Evolutionary conservation across 2,329 filamentous ascomycete genomes (phyloP).

Genomic region (Bimuria novae-zelandiae): DNA sequence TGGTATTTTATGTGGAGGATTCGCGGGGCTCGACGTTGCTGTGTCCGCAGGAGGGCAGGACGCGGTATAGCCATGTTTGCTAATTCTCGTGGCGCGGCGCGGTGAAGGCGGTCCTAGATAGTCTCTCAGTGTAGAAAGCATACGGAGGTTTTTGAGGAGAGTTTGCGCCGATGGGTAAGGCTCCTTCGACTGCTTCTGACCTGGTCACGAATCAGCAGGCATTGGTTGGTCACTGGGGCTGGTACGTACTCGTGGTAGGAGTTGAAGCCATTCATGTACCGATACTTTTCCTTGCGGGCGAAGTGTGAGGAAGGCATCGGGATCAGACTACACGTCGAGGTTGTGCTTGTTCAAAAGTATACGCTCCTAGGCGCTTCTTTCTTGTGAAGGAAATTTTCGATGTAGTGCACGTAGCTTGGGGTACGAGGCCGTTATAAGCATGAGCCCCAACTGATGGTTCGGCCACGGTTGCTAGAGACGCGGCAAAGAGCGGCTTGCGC

Average conservation of each 20-base stretch:
- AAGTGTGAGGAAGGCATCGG: constrained; percentile 69
- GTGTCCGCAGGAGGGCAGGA: constrained; percentile 63
- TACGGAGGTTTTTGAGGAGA: constrained; percentile 79
- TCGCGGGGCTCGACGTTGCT: constrained; percentile 57
- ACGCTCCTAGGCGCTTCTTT: constrained; percentile 28
- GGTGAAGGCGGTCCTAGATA: constrained; percentile 64
- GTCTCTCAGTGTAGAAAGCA: constrained; percentile 78
- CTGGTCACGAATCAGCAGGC: constrained; percentile 49
- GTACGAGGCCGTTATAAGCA: constrained; percentile 30
- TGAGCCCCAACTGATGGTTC: constrained; percentile 8
- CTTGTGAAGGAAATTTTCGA: constrained; percentile 21
- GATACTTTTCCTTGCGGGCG: constrained; percentile 68
- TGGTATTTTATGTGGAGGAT: constrained; percentile 55
- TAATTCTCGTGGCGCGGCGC: constrained; percentile 61
- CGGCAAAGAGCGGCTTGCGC: constrained; percentile 39
- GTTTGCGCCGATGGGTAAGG: constrained; percentile 76
- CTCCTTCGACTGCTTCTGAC: constrained; percentile 74
- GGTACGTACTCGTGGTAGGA: constrained; percentile 72
- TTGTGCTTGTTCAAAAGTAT: constrained; percentile 34
- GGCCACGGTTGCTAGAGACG: constrained; percentile 22
- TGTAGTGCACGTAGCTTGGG: constrained; percentile 24
- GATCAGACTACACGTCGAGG: constrained; percentile 33
- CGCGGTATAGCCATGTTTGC: constrained; percentile 64
- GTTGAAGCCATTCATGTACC: constrained; percentile 78
- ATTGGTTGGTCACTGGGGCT: neutral